Conservation (phyloP, 495 filamentous ascomycete species). For the Podospora anserina region DNA sequence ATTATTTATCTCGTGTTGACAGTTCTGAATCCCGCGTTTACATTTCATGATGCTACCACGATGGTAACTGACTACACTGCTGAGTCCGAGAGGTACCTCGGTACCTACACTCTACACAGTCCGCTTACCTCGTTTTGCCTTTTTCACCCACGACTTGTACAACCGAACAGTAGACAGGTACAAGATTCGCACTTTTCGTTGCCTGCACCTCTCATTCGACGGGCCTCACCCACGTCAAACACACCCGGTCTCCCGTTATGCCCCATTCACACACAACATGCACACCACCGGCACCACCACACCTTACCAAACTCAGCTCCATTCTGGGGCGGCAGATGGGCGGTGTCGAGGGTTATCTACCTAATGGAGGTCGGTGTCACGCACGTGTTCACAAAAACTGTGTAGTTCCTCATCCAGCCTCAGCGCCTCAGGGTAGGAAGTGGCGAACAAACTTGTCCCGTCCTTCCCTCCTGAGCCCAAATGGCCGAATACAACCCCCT, state of each 20-base stretch:
- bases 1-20: not conserved
- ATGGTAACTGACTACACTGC: not conserved
- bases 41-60: not conserved
- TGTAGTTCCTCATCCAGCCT: not conserved
- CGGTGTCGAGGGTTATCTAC: not conserved
- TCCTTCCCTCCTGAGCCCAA: not conserved
- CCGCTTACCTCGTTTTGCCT: no score
- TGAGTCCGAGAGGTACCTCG: not conserved
- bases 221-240: not conserved
- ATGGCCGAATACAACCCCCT: not conserved
- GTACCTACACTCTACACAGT: not conserved
- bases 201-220: not conserved
- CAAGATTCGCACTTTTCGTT: not conserved
- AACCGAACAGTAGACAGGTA: not conserved
- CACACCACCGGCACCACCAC: conserved; percentile 1
- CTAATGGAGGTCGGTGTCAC: not conserved
- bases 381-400: not conserved
- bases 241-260: not conserved
- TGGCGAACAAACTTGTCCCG: not conserved
- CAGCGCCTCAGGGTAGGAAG: not conserved
- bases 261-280: not conserved
- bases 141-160: not conserved
- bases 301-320: not conserved
- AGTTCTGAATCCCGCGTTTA: not conserved
- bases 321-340: conserved; percentile 2